A percentile compares a stretch with the other conserved stretches of the same genome.
Conservation (phyloP, 202 grass and related monocot species). For the Panicum hallii region DNA sequence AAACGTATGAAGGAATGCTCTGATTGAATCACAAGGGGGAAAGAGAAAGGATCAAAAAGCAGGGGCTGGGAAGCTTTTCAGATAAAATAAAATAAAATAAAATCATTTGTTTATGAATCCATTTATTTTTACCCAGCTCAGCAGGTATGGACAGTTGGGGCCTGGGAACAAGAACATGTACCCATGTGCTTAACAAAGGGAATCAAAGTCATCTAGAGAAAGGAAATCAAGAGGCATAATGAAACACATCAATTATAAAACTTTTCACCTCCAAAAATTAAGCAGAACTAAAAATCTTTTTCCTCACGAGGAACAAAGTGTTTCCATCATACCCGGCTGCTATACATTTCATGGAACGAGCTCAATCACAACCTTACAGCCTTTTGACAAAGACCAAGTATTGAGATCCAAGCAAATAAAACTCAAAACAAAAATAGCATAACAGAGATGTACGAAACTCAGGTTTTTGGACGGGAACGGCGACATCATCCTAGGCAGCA, state of each 20-base stretch:
- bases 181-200: constrained; percentile 45
- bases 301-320: not conserved
- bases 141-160: constrained; percentile 40
- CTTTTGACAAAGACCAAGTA: not conserved
- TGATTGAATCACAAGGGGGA: constrained; percentile 33
- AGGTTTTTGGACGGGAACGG: not conserved
- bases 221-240: constrained; percentile 12
- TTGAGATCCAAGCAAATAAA: constrained; percentile 24
- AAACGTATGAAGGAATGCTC: constrained; percentile 27
- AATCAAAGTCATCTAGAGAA: constrained; percentile 34
- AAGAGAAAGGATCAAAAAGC: not conserved
- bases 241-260: constrained; percentile 4
- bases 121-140: constrained; percentile 30
- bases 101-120: constrained; percentile 27
- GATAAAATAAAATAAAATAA: not conserved
- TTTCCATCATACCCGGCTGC: not conserved
- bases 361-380: not conserved
- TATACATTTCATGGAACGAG: constrained; percentile 13
- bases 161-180: constrained; percentile 50
- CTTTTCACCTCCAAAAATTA: not conserved
- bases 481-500: constrained; percentile 30
- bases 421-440: not conserved
- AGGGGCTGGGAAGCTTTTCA: not conserved
- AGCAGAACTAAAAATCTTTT: not conserved
- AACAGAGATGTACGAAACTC: not conserved